Evolutionary conservation across 371 early-diverging fungal species (phyloP).

Genomic region (Lichtheimia corymbifera): DNA sequence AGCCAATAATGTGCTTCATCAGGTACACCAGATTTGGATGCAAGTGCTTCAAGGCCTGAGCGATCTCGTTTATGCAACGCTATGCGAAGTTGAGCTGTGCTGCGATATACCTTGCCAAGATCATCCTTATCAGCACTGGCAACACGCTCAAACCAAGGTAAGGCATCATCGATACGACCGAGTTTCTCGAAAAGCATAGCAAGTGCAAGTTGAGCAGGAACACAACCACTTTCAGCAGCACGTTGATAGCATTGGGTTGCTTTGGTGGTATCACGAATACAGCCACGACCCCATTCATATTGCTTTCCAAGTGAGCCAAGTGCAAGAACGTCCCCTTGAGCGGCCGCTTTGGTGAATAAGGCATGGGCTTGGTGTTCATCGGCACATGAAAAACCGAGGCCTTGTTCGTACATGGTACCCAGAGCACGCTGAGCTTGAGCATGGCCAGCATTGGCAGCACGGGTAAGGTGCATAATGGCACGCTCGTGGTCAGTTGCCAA

Average conservation of each 20-base stretch:
- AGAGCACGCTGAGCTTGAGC: constrained; percentile 28
- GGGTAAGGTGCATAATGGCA: constrained; percentile 25
- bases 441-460: constrained; percentile 24
- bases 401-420: constrained; percentile 15
- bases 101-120: constrained; percentile 17
- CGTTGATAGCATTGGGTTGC: constrained; percentile 14
- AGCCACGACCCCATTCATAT: constrained; percentile 23
- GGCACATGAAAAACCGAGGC: constrained; percentile 5
- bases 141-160: constrained; percentile 14
- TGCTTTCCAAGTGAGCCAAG: constrained; percentile 22
- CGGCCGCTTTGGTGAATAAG: constrained; percentile 23
- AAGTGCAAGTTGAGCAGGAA: constrained; percentile 16
- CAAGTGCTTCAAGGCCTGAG: background rate
- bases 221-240: background rate
- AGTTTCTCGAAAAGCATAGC: constrained; percentile 10
- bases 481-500: constrained; percentile 9
- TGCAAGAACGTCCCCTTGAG: constrained; percentile 21
- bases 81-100: constrained; percentile 16
- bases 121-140: constrained; percentile 7
- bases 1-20: background rate
- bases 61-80: constrained; percentile 12
- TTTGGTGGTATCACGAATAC: constrained; percentile 4
- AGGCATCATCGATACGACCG: constrained; percentile 6
- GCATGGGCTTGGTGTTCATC: constrained; percentile 12
- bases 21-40: background rate